phyloP scores from a whole-genome alignment of 352 stramenopile genomes.

The Aphanomyces invadans region DNA sequence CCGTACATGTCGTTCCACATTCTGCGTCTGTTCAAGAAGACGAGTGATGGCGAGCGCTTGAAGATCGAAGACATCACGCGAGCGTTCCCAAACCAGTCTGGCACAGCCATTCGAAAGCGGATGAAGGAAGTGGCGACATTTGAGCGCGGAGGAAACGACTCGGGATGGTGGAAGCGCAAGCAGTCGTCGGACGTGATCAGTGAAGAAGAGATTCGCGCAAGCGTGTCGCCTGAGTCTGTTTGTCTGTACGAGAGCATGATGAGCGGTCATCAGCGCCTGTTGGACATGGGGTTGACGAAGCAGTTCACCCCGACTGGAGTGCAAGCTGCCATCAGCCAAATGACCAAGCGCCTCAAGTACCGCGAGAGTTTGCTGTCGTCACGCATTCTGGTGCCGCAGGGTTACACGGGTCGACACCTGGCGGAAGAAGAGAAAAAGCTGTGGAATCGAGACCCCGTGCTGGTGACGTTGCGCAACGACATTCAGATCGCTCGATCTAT shows the following conservation, averaged over 20 bases:
- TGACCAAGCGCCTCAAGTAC: constrained; percentile 64
- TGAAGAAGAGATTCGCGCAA: constrained; percentile 68
- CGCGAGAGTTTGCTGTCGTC: constrained; percentile 44
- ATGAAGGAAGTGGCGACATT: constrained; percentile 84
- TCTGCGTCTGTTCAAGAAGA: constrained; percentile 74
- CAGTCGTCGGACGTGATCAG: constrained; percentile 46
- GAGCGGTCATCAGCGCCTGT: constrained; percentile 62
- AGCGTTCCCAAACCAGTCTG: constrained; percentile 73
- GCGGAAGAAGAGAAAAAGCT: constrained; percentile 62
- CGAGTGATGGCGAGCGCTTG: constrained; percentile 60
- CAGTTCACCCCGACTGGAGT: constrained; percentile 67
- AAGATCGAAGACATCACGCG: constrained; percentile 80
- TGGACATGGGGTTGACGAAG: constrained; percentile 77
- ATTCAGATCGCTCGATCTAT: constrained; percentile 79
- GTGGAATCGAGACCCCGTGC: constrained; percentile 56
- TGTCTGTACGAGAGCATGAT: constrained; percentile 86
- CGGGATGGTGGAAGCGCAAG: constrained; percentile 81
- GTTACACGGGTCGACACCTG: constrained; percentile 42
- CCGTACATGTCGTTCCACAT: constrained; percentile 86
- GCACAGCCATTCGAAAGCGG: constrained; percentile 73
- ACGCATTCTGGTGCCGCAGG: constrained; percentile 42
- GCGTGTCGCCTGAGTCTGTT: constrained; percentile 66
- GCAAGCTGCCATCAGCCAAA: constrained; percentile 57
- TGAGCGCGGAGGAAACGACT: constrained; percentile 72
- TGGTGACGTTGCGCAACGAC: constrained; percentile 68